These are phyloP conservation scores for Boletus patriciae DNA, from an alignment of 768 basidiomycete genomes.

Conservation along the genomic window DNA sequence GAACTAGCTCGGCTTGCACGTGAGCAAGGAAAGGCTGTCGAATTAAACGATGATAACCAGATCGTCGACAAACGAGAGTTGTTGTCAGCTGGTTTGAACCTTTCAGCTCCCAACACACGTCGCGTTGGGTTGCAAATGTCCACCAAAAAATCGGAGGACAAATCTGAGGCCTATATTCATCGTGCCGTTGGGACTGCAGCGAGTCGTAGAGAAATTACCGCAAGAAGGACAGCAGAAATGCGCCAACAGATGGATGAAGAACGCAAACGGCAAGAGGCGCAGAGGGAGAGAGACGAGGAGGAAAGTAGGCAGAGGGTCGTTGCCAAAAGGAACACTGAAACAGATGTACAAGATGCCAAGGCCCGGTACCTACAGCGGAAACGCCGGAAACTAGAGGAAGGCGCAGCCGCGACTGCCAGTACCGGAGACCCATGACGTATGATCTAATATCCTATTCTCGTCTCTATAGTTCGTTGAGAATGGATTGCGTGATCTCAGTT, in stretches of 20 bases:
- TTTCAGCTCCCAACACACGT: constrained; percentile 80
- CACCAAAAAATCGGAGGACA: constrained; percentile 24
- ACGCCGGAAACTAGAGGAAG: constrained; percentile 65
- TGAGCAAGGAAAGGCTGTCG: constrained; percentile 79
- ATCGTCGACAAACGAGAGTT: constrained; percentile 96
- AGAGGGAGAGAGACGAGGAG: constrained; percentile 58
- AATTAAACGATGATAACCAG: constrained; percentile 96
- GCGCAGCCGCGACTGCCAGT: not conserved
- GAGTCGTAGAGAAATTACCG: constrained; percentile 76
- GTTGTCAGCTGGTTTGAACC: constrained; percentile 87
- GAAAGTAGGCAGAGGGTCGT: constrained; percentile 67
- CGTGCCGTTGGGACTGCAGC: constrained; percentile 86
- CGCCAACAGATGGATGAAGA: constrained; percentile 78
- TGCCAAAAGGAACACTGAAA: constrained; percentile 72
- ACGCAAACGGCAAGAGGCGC: constrained; percentile 53
- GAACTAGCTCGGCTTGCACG: constrained; percentile 71
- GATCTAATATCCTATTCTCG: not conserved
- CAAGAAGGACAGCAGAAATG: constrained; percentile 77
- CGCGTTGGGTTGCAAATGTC: constrained; percentile 51
- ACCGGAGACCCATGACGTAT: constrained; percentile 13
- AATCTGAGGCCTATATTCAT: constrained; percentile 48
- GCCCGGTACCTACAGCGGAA: constrained; percentile 80
- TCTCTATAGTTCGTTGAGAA: not conserved
- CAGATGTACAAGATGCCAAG: constrained; percentile 70
- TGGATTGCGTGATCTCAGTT: not conserved